Base-by-base conservation (phyloP, 768 basidiomycete species). In the Psilocybe cubensis region DNA sequence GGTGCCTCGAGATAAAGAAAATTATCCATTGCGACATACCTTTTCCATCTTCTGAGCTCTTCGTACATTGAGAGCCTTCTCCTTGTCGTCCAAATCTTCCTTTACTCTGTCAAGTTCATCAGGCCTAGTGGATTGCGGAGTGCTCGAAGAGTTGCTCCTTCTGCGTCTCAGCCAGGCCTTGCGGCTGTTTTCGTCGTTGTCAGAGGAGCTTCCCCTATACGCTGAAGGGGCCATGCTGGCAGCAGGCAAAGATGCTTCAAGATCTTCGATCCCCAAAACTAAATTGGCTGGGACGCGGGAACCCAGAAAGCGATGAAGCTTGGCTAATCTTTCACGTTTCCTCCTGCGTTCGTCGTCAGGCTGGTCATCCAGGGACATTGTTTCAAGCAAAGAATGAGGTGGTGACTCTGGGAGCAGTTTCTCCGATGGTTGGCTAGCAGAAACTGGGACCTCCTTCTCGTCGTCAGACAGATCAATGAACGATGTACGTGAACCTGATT, bases 31-130 rank as follows among this genome's bases (percentile, higher is more conserved):
- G 20, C 24, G 42, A 68, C 79, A 27, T 54, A 89, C 92, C 84
- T 89, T 88, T 72, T 93, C 91, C 91, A 94, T 93, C 73, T 94
- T 94, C 67, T 87, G 79, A 35, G 91, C 91, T 49, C 92, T 75
- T 47, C 86, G 80, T 44, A 94, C 91, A 65, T 89, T 90, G 66
- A 88, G 82, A 12, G 88, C 87, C 74, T 91, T 92, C 68, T 93
- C 91, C 61, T 74, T 79, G 25, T 84, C 84, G 63, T 85, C 80
- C 46, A 94, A 78, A 57, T 90, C 87, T 67, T 85, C 88, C 70
- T 83, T 89, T 41, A 86, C 70, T 28, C 88, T 78, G 59, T 91
- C 89, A 35, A 82, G 68, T 29, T 82, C 79, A 48, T 83, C 82
- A 10, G 73, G 73, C 84, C 83, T 85, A 3, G 72, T 68, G n/a